These are phyloP conservation scores for Eucalyptus sp. DNA, from an alignment of 345 rosid species.

Conservation along the genomic window DNA sequence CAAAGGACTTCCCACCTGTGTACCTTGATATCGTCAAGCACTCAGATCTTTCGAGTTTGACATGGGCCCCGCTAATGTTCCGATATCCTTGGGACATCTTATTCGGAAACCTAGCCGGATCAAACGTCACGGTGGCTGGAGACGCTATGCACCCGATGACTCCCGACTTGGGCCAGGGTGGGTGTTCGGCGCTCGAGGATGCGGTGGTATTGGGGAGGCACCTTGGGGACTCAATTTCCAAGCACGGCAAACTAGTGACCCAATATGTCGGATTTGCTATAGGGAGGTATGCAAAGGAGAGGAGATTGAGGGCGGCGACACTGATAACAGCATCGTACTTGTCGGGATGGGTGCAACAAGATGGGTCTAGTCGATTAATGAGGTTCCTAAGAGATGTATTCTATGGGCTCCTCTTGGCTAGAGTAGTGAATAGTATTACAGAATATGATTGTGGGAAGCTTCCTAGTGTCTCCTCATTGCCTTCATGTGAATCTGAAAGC, in stretches of 20 bases:
- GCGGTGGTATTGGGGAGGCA: no score
- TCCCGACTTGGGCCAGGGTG: no score
- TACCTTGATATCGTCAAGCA: no score
- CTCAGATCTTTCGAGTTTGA: no score
- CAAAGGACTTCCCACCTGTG: no score
- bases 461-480: background rate
- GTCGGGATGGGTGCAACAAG: background rate
- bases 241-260: background rate
- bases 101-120: no score
- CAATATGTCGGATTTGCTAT: background rate
- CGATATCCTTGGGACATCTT: no score
- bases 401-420: background rate
- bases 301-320: background rate
- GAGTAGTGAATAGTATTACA: background rate
- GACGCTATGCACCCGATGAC: no score
- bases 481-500: background rate
- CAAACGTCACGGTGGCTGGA: no score
- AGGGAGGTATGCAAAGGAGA: constrained; percentile 5
- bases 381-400: background rate
- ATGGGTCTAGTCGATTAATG: background rate
- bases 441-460: background rate
- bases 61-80: no score
- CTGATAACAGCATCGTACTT: background rate
- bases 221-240: background rate
- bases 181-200: no score